Evolutionary conservation across 78 protist species (phyloP), one percentile per base, ranked within the genome.

Genomic region (Capsaspora owczarzaki): DNA sequence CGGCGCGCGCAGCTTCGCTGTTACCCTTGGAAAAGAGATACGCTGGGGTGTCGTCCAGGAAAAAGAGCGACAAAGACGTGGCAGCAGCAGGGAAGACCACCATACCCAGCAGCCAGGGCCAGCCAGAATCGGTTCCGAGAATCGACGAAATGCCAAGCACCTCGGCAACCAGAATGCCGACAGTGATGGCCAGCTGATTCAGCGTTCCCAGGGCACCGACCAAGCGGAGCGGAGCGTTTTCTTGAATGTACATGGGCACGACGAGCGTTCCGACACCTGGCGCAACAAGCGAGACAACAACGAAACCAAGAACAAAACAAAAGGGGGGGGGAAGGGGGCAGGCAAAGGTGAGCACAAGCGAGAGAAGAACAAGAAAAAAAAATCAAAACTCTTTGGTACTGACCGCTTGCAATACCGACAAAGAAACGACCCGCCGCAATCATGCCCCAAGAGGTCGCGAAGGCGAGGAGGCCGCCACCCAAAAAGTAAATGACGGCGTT

Each of bases 151-250:
- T 35, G 41, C 72, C 72, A 25, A 63, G 35, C 10, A 29, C 33
- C 8, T 63, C 23, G 19, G 41, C 72, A 25, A 63, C 8, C 20
- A 63, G 72, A 35, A 63, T 63, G 35, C 72, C 72, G 41, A 63
- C 33, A 14, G 72, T 63, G 72, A 63, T 63, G 35, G n/a, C 60
- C 23, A 71, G 77, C 77, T 71, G 77, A 38, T 44, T 44, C 42
- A 44, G 8, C 25, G 61, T n/a, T 53, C 77, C 77, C 35, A 71
- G 8, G 37, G n/a, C 60, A 16, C 77, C 77, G 53, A 53, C 61
- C 10, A 37, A 29, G 1, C 3, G 60, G 25, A 35, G 35, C 27
- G 77, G 77, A 10, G 77, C 53, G 38, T 44, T 71, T 37, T 71
- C 77, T 4, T 53, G 5, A 25, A 71, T 20, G 38, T 71, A 71